These are phyloP conservation scores for Elaphomyces granulatus DNA, from an alignment of 495 filamentous ascomycete genomes.

Conservation along the genomic window DNA sequence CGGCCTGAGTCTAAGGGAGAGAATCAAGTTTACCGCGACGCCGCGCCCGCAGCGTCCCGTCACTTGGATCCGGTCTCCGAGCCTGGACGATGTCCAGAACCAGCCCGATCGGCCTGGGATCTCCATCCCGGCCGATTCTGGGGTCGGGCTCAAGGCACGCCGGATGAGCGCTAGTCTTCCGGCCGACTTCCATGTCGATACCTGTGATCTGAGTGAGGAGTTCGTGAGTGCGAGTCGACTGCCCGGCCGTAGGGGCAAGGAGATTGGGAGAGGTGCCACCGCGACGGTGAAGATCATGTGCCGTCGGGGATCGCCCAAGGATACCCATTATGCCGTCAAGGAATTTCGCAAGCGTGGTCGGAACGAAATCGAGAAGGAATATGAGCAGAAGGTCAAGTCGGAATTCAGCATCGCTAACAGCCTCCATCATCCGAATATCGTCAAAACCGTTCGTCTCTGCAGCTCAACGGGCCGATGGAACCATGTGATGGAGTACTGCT, in stretches of 20 bases:
- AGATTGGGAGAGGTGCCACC: slow-evolving; percentile 57
- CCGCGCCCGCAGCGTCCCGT: slow-evolving; percentile 3
- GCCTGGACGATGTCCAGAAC: slow-evolving; percentile 2
- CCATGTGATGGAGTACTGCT: slow-evolving; percentile 78
- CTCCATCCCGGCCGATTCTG: slow-evolving; percentile 39
- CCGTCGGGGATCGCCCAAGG: slow-evolving; percentile 34
- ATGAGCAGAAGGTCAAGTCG: slow-evolving; percentile 64
- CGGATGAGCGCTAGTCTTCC: slow-evolving; percentile 47
- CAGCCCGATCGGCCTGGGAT: slow-evolving; percentile 3
- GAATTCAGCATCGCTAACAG: slow-evolving; percentile 68
- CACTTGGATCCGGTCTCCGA: slow-evolving; percentile 6
- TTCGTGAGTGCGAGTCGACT: slow-evolving; percentile 45
- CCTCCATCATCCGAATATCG: slow-evolving; percentile 64
- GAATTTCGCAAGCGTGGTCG: slow-evolving; percentile 53
- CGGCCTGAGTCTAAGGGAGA: slow-evolving; percentile 2
- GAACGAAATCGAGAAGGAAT: slow-evolving; percentile 47
- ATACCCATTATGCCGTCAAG: slow-evolving; percentile 59
- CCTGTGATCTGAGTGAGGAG: slow-evolving; percentile 43
- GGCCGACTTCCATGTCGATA: slow-evolving; percentile 49
- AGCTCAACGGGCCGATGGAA: slow-evolving; percentile 51
- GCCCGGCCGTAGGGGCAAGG: slow-evolving; percentile 44
- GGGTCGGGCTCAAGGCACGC: slow-evolving; percentile 51
- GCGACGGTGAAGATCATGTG: slow-evolving; percentile 58
- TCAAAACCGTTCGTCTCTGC: slow-evolving; percentile 57
- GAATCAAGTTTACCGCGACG: slow-evolving; percentile 4